Base-by-base conservation (phyloP, 2,329 filamentous ascomycete genomes). In the Fonsecaea multimorphosa region DNA sequence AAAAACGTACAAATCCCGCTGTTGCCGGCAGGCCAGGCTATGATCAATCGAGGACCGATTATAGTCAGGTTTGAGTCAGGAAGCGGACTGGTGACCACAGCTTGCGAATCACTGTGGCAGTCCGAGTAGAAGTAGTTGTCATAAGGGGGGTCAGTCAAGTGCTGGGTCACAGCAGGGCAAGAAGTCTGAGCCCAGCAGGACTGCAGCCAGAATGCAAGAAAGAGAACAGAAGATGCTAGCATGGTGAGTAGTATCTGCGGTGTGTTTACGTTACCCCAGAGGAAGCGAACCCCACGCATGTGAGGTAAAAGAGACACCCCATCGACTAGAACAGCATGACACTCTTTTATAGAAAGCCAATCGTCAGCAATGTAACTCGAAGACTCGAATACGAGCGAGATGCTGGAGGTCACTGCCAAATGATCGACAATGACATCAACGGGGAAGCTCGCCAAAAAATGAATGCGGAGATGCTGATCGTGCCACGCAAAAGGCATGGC, bases 101-200 rank as follows among this genome's bases (percentile, higher is more conserved):
- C 85, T 69, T 89, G 87, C 4, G 82, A 81, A 36, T 84, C 82
- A 1, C 82, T 80, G 67, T 87, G 81, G 74, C 86, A 89, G 72
- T 89, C 87, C 0, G 86, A 88, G 69, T 87, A 86, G 76, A 90
- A 88, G 75, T 86, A 88, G 71, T 89, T 89, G 44, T 86, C 80
- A 66, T 89, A 88, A 0, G 87, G 87, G 1, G 83, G 81, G 68
- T 87, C 85, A 34, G 79, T 83, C 2, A 87, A 76, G 65, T 81
- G 77, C 8, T 83, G 74, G 24, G 76, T 78, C 1, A 76, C 76
- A 5, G 79, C 72, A 16, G 58, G 63, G 49, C 71, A 72, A 2
- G 70, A 60, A 63, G 72, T 74, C 55, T 67, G 63, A 46, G 66
- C 68, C 51, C 55, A 64, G 56, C 69, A 63, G 22, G 51, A 57